Conservation (phyloP, 1,284 basidiomycete genomes). For the Ceratobasidium sp. region DNA sequence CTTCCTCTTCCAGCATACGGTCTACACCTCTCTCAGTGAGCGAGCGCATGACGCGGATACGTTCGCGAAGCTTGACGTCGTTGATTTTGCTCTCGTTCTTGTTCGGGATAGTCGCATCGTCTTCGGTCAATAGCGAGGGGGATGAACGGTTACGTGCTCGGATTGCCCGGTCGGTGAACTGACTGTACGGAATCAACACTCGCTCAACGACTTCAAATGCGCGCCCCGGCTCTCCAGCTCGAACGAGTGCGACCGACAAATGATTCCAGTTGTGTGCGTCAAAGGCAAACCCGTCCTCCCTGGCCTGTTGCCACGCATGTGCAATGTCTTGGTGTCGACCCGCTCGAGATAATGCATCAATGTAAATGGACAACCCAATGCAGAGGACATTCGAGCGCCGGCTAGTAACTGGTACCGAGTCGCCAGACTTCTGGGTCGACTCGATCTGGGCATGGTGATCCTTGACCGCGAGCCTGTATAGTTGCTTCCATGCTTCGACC, state of each 20-base stretch:
- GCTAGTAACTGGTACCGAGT: constrained; percentile 37
- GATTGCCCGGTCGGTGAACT: constrained; percentile 39
- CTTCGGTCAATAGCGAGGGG: constrained; percentile 26
- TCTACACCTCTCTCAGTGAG: constrained; percentile 33
- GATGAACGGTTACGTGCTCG: constrained; percentile 22
- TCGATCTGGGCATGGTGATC: constrained; percentile 37
- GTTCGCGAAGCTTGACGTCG: constrained; percentile 32
- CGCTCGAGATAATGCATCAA: constrained; percentile 74
- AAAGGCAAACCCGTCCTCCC: constrained; percentile 75
- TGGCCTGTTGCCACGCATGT: constrained; percentile 70
- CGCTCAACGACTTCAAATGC: constrained; percentile 85
- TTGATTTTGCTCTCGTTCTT: neutral
- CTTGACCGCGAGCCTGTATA: constrained; percentile 61
- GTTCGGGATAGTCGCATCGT: neutral
- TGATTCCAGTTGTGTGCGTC: constrained; percentile 96
- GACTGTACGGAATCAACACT: constrained; percentile 70
- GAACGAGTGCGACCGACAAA: constrained; percentile 74
- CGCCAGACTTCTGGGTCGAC: constrained; percentile 28
- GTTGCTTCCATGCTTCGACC: constrained; percentile 71
- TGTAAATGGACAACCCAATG: constrained; percentile 82
- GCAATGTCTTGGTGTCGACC: constrained; percentile 71
- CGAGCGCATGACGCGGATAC: constrained; percentile 28
- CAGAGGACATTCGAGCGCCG: constrained; percentile 64
- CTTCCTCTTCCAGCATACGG: constrained; percentile 21
- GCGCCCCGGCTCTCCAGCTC: constrained; percentile 78